Conservation (phyloP, 495 filamentous ascomycete species). For the Penicillium manginii region DNA sequence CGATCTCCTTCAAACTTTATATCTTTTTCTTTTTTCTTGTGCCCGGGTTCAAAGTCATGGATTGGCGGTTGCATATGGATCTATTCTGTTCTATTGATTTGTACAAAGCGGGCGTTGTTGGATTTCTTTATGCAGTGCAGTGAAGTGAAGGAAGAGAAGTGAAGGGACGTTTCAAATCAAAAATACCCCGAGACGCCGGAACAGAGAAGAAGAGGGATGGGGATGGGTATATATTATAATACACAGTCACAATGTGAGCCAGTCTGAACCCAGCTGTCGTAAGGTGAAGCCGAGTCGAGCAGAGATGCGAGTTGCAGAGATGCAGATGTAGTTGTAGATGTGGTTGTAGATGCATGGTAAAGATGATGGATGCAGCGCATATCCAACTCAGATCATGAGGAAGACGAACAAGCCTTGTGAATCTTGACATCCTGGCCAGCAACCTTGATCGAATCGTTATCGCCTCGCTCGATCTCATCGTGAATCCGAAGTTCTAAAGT, state of each 20-base stretch:
- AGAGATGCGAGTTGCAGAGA: neutral
- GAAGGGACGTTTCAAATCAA: slow-evolving; percentile 24
- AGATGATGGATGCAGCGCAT: neutral
- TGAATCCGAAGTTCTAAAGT: slow-evolving; percentile 80
- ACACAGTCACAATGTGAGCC: slow-evolving; percentile 27
- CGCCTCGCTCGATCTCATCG: slow-evolving; percentile 84
- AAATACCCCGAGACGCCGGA: slow-evolving; percentile 43
- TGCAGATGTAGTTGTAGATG: too few species aligned
- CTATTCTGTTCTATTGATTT: slow-evolving; percentile 10
- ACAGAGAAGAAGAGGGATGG: slow-evolving; percentile 11
- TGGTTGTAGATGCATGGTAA: neutral
- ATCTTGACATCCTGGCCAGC: slow-evolving; percentile 48
- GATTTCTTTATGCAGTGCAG: slow-evolving; percentile 41
- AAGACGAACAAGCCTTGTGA: slow-evolving; percentile 50
- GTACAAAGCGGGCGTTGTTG: slow-evolving; percentile 46
- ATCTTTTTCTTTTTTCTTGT: slow-evolving; percentile 16
- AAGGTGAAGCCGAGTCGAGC: neutral
- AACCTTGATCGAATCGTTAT: slow-evolving; percentile 84
- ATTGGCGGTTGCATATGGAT: slow-evolving; percentile 33
- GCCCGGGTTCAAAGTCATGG: slow-evolving; percentile 9
- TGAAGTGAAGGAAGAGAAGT: too few species aligned
- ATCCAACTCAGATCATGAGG: slow-evolving; percentile 28
- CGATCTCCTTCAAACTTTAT: neutral
- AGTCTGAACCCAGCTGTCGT: neutral
- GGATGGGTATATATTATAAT: slow-evolving; percentile 55